A percentile compares a stretch with the other conserved stretches of the same genome.
Evolutionary conservation across 2,329 filamentous ascomycete genomes (phyloP).

Genomic region (Botryotinia convoluta): DNA sequence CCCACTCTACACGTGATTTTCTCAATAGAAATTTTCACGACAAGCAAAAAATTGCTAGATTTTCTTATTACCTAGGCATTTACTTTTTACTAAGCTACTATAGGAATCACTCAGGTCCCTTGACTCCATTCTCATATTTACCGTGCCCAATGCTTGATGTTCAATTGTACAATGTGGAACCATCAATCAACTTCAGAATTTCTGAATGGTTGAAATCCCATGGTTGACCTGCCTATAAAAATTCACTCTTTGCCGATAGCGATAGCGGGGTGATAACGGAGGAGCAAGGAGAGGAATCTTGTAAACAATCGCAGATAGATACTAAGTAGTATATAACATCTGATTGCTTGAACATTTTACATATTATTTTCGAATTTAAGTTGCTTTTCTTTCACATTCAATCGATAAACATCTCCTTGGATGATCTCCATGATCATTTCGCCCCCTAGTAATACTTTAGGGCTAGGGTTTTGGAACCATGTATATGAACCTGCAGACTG

Average conservation of each 20-base stretch:
- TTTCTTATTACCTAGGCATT: not conserved
- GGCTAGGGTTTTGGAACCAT: slow-evolving; percentile 11
- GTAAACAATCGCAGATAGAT: not conserved
- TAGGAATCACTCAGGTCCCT: not conserved
- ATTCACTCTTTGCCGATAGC: slow-evolving; percentile 2
- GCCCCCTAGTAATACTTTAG: slow-evolving; percentile 3
- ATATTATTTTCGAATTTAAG: not conserved
- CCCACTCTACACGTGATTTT: not conserved
- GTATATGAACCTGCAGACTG: not conserved
- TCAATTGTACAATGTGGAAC: slow-evolving; percentile 3
- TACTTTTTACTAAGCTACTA: not conserved
- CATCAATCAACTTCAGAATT: not conserved
- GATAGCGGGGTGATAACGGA: slow-evolving; percentile 12
- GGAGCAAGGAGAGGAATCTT: not conserved
- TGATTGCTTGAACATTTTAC: not conserved
- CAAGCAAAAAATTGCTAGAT: slow-evolving; percentile 4
- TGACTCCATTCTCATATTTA: not conserved
- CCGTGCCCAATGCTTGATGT: not conserved
- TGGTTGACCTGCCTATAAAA: not conserved
- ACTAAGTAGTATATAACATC: not conserved
- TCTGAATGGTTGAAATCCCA: not conserved
- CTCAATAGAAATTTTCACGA: not conserved
- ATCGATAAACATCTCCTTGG: not conserved
- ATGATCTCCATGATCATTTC: not conserved
- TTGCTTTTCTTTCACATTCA: not conserved